Evolutionary conservation across 1,139 yeast genomes (phyloP), one percentile per base, ranked within the genome.

Genomic region (Lodderomyces theae): DNA sequence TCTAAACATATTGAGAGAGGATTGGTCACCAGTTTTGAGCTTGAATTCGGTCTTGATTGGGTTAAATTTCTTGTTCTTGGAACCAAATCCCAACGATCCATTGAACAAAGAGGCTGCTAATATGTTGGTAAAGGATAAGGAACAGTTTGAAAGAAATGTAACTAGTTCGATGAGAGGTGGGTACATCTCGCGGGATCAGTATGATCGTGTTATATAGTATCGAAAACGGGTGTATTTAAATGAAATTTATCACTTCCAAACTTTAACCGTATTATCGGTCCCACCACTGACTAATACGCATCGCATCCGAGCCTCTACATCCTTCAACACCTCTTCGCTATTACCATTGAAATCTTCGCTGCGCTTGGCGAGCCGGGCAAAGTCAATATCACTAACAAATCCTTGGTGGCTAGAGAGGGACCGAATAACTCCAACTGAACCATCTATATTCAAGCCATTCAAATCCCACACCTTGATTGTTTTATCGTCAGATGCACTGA

Each of bases 1-100:
- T 57, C 72, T 92, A 45, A 90, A 92, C 58, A 89, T 92, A 34
- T 69, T 92, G 46, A 69, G 97, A 49, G 96, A 89, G 60, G 97
- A 90, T 60, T 92, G 98, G 98, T 82, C 92, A 25, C 97, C 98
- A 0, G 96, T 89, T 2, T 72, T 92, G 51, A 86, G 84, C 48
- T 68, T 92, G 56, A 88, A 85, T 58, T 74, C 92, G 5, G 81
- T 92, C 17, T 72, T 90, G 50, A 83, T 90, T 39, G 98, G 98
- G 0, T 71, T 92, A 46, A 80, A 89, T 56, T 89, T 85, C 57
- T 71, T 92, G 49, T 88, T 92, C 53, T 68, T 88, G 46, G 97
- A 90, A 54, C 97, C 97, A 11, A 90, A 89, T 58, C 84, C 95
- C 1, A 82, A 81, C 45, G 97, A 92, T 60, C 98, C 98, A 2